phyloP scores from a whole-genome alignment of 2,329 filamentous ascomycete species.

The Emericellopsis cladophorae region DNA sequence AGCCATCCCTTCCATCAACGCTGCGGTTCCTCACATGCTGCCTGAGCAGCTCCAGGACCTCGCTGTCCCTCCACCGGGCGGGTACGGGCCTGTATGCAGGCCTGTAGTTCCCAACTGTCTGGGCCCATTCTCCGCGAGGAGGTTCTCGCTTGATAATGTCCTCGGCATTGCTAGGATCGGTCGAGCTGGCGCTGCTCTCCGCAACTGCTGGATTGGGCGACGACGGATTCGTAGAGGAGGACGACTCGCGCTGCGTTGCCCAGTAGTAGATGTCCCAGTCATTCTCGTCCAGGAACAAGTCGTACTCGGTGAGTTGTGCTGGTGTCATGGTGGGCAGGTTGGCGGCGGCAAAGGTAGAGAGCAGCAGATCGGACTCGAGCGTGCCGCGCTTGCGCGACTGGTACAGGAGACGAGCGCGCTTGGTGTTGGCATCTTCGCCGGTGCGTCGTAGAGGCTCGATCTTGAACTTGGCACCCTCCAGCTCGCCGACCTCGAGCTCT shows the following conservation, averaged over 20 bases:
- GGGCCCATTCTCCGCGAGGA: constrained; percentile 73
- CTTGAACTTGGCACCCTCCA: constrained; percentile 74
- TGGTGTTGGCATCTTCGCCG: constrained; percentile 76
- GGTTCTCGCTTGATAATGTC: constrained; percentile 21
- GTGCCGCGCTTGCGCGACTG: constrained; percentile 94
- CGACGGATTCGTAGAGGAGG: constrained; percentile 29
- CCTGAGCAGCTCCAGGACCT: constrained; percentile 65
- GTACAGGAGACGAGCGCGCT: constrained; percentile 75
- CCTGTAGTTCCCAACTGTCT: constrained; percentile 90
- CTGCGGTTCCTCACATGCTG: constrained; percentile 61
- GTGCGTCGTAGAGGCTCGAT: constrained; percentile 79
- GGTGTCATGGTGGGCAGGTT: constrained; percentile 64
- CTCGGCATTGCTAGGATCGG: constrained; percentile 8
- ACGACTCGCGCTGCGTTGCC: constrained; percentile 69
- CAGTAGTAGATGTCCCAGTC: constrained; percentile 99
- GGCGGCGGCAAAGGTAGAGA: constrained; percentile 83
- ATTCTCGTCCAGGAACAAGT: constrained; percentile 92
- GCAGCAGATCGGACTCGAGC: constrained; percentile 87
- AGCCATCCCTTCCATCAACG: constrained; percentile 22
- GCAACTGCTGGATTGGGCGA: constrained; percentile 19
- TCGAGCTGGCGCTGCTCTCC: constrained; percentile 11
- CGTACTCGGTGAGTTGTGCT: constrained; percentile 70
- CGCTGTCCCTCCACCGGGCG: constrained; percentile 68
- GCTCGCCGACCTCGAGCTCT: constrained; percentile 74
- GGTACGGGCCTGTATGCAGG: constrained; percentile 89